Conservation (phyloP, 2,329 filamentous ascomycete species). For the Chrysoporthe austroafricana region DNA sequence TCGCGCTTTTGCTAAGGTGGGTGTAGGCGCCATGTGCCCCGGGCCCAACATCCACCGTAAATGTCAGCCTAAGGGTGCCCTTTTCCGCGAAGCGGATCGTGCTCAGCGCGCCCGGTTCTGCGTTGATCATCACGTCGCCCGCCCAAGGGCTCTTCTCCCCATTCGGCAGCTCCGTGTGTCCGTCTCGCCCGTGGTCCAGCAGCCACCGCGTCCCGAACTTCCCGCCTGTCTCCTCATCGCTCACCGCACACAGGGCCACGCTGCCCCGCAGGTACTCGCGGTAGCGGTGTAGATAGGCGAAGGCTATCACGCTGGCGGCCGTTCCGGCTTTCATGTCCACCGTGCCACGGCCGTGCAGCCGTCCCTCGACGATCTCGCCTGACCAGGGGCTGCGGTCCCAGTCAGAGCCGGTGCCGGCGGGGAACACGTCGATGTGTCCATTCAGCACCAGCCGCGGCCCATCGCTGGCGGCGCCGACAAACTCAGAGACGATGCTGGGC, state of each 20-base stretch:
- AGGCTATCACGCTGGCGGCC: constrained; percentile 45
- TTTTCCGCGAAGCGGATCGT: constrained; percentile 48
- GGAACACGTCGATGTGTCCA: constrained; percentile 48
- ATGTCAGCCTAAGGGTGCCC: constrained; percentile 45
- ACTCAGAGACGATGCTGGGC: constrained; percentile 42
- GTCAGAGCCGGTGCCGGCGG: constrained; percentile 38
- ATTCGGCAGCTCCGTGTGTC: constrained; percentile 38
- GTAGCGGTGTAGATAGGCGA: constrained; percentile 36
- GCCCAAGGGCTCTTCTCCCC: constrained; percentile 38
- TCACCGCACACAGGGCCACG: constrained; percentile 39
- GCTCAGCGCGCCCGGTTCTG: constrained; percentile 41
- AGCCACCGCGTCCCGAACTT: constrained; percentile 42
- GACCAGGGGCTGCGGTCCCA: constrained; percentile 44
- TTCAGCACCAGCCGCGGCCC: constrained; percentile 44
- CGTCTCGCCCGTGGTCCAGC: constrained; percentile 36
- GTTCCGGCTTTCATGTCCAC: constrained; percentile 51
- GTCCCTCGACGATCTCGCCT: constrained; percentile 38
- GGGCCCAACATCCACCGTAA: constrained; percentile 36
- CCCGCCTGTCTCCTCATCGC: constrained; percentile 46
- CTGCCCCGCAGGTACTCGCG: constrained; percentile 32
- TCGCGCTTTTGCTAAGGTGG: constrained; percentile 44
- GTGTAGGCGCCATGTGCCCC: constrained; percentile 46
- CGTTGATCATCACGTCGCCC: constrained; percentile 44
- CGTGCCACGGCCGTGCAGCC: constrained; percentile 42
- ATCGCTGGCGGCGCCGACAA: constrained; percentile 29